Evolutionary conservation across 192 early-diverging fungal genomes (phyloP), one percentile per base, ranked within the genome.

Genomic region (Oehlia diaphana): DNA sequence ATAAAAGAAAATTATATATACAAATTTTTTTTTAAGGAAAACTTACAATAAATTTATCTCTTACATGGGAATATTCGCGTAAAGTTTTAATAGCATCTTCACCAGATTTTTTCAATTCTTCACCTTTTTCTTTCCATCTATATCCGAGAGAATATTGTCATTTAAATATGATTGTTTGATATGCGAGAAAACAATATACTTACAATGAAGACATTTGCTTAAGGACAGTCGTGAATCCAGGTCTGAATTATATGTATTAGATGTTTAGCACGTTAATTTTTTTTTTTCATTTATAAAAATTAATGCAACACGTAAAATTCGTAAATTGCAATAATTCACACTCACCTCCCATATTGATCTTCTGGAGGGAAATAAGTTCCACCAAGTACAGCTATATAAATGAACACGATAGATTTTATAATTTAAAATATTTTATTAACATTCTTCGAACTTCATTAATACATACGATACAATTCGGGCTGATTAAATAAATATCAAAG

Each of bases 311-410:
- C 7, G 26, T 76, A 26, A n/a, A 26, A 26, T 26, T 26, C 26
- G 26, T 26, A 23, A 12, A 7, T 13, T 6, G 39, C 39, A 67
- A 8, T 35, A 26, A 65, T 53, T 35, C 39, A 70, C 16, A 16
- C 44, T 19, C 28, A 72, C 81, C 74, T 76, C 19, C 86, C 86
- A 26, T 69, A 23, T 49, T 63, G 77, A 74, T 85, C 86, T n/a
- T 81, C 74, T 28, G 84, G 83, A 37, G 86, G 83, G 64, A 85
- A 87, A 70, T 87, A 87, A 13, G 84, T 86, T 35, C 76, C 83
- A 33, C 86, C 86, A 82, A 86, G 85, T 14, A 87, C 82, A 21
- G 86, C 81, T 81, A 71, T 37, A 28, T 26, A 72, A 8, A 42
- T 7, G 39, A 42, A 42, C 7, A 42, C 5, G 7, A 4, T 4